These are phyloP conservation scores for Ogataea trehaloabstinens DNA, from an alignment of 805 yeast species.

Conservation along the genomic window DNA sequence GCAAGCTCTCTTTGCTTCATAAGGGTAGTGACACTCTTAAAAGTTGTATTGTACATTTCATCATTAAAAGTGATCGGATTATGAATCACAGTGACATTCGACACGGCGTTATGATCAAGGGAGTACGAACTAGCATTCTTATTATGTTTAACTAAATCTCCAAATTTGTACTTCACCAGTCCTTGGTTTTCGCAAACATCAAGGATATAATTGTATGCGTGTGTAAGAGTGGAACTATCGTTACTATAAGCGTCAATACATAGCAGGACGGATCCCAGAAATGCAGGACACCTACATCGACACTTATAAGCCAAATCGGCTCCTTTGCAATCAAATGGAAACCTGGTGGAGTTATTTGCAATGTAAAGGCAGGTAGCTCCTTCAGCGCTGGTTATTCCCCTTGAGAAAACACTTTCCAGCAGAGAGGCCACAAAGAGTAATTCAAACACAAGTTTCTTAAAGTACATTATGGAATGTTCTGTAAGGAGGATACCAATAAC, in stretches of 20 bases:
- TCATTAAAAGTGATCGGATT: conserved; percentile 29
- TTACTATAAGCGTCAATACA: conserved; percentile 33
- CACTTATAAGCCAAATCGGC: conserved; percentile 35
- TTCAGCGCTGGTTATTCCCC: conserved; percentile 32
- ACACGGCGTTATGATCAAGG: conserved; percentile 13
- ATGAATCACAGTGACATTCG: conserved; percentile 17
- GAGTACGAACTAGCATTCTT: conserved; percentile 27
- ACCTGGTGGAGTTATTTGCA: conserved; percentile 32
- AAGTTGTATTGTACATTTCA: conserved; percentile 24
- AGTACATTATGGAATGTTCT: no score
- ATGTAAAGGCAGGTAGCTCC: conserved; percentile 38
- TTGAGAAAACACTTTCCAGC: conserved; percentile 14
- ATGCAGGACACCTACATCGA: conserved; percentile 33
- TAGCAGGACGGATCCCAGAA: conserved; percentile 34
- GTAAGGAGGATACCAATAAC: not conserved
- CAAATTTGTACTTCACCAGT: conserved; percentile 23
- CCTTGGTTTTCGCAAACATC: conserved; percentile 36
- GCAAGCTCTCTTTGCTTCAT: conserved; percentile 29
- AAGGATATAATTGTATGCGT: conserved; percentile 32
- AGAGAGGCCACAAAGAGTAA: not conserved
- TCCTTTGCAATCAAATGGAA: conserved; percentile 32
- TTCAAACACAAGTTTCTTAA: not conserved
- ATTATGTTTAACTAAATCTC: conserved; percentile 28
- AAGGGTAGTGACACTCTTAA: conserved; percentile 27
- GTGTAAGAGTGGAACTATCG: conserved; percentile 27